Evolutionary conservation across 441 rosid genomes (phyloP), one percentile per base, ranked within the genome.

Genomic region (Jatropha multifida): DNA sequence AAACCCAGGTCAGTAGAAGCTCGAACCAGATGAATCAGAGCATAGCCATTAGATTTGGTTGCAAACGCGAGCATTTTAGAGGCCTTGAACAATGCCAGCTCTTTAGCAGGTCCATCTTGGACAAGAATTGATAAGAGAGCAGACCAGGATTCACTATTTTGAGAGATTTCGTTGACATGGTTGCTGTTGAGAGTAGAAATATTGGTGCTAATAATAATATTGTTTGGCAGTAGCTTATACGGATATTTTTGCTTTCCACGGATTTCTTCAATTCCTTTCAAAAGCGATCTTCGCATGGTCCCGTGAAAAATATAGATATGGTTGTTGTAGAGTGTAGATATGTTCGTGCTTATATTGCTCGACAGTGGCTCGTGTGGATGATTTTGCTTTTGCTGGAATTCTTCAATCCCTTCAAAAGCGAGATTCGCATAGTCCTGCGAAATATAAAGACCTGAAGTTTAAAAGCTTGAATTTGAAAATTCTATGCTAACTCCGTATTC

Each of bases 11-110:
- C 86, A 42, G 87, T 80, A 1, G 89, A 85, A 73, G 87, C 83
- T 51, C 91, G 90, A 81, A 92, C 74, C 52, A 92, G 62, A 74
- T 86, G 90, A 72, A 81, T 83, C 64, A 92, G 72, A 40, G 75
- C 66, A 76, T 85, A 81, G 69, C 73, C 80, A 76, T 74, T 38
- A 4, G 87, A 86, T 83, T 73, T 79, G 51, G 72, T 41, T 38
- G 83, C 83, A 32, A 80, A 77, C 54, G 64, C 70, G 42, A 87
- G 82, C 81, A 76, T 11, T 51, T 70, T 64, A 49, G 85, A 76
- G 23, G 82, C 85, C 15, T 70, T 65, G 66, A 10, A 60, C 0
- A 85, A 37, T 15, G 84, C 73, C 63, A 76, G 69, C 55, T 76
- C 78, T 64, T 56, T 48, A n/a, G 38, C 1, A 27, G 63, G 32